Percentiles rank a stretch among this genome's conserved stretches.
Evolutionary conservation across 1,139 yeast genomes (phyloP).

Genomic region (Scheffersomyces stambukii): DNA sequence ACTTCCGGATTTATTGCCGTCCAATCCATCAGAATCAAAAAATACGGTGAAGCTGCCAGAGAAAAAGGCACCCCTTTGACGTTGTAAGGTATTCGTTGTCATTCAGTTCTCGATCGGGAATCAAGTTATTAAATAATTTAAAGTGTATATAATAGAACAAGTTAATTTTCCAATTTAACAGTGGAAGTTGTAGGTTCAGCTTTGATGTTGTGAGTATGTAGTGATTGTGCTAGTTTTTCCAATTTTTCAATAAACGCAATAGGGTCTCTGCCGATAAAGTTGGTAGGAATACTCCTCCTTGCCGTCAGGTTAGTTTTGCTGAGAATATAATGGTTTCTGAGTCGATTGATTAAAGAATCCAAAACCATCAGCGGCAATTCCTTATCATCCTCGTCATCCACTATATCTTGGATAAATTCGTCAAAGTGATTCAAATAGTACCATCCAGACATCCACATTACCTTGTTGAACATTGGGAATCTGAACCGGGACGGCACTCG

Average conservation of each 20-base stretch:
- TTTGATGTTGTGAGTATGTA: not conserved
- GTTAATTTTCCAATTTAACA: no score
- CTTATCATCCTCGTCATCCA: slow-evolving; percentile 5
- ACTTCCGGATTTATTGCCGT: slow-evolving; percentile 97
- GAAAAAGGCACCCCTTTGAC: slow-evolving; percentile 58
- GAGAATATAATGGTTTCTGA: slow-evolving; percentile 21
- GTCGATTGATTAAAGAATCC: slow-evolving; percentile 15
- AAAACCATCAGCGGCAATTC: slow-evolving; percentile 5
- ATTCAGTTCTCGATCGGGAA: slow-evolving; percentile 11
- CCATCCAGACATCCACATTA: slow-evolving; percentile 63
- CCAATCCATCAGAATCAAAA: slow-evolving; percentile 96
- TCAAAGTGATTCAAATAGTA: slow-evolving; percentile 29
- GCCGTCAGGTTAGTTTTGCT: slow-evolving; percentile 28
- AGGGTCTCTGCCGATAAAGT: not conserved
- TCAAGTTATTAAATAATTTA: not conserved
- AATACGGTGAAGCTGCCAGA: slow-evolving; percentile 93
- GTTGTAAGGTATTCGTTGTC: slow-evolving; percentile 17
- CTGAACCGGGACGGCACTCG: slow-evolving; percentile 72
- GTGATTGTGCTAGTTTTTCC: not conserved
- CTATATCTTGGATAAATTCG: slow-evolving; percentile 19
- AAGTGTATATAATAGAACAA: slow-evolving; percentile 4
- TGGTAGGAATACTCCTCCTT: slow-evolving; percentile 23
- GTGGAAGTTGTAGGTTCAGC: no score
- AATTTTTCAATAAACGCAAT: not conserved
- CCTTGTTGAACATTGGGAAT: slow-evolving; percentile 71